Percentiles rank a stretch among this genome's conserved stretches.
Conservation (phyloP, 768 basidiomycete genomes). For the Grammothele lineata region DNA sequence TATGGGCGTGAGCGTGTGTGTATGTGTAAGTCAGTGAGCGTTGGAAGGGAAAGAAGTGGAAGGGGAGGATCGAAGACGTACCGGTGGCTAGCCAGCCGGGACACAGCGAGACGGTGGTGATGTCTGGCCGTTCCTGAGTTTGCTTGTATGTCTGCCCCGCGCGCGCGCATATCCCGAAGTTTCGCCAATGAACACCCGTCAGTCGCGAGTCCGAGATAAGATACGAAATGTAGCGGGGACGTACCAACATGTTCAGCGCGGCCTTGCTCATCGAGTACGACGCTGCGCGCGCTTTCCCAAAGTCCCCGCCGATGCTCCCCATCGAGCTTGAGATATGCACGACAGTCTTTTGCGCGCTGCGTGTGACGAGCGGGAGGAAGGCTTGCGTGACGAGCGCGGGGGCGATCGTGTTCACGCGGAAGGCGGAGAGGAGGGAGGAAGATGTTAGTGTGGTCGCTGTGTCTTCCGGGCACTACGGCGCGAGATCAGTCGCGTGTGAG, state of each 20-base stretch:
- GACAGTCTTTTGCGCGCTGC: slow-evolving; percentile 5
- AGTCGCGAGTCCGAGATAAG: slow-evolving; percentile 1
- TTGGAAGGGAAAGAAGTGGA: no score
- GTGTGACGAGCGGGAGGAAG: slow-evolving; percentile 5
- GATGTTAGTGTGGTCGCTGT: not conserved
- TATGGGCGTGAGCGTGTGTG: not conserved
- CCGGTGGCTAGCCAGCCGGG: slow-evolving; percentile 13
- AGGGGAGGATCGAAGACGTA: not conserved
- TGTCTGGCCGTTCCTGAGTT: slow-evolving; percentile 1
- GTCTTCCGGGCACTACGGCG: not conserved
- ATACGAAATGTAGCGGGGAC: not conserved
- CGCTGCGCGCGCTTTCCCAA: not conserved
- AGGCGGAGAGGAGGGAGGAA: slow-evolving; percentile 1
- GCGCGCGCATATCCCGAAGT: no score
- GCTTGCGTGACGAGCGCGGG: slow-evolving; percentile 5
- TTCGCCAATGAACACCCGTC: no score
- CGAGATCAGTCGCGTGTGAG: no score
- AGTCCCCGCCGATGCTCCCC: not conserved
- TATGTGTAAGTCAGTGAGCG: not conserved
- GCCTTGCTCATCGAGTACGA: slow-evolving; percentile 10
- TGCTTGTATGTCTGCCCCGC: slow-evolving; percentile 14
- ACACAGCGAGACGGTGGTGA: slow-evolving; percentile 2
- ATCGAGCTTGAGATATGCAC: slow-evolving; percentile 9
- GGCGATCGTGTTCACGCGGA: slow-evolving; percentile 6
- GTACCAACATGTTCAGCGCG: slow-evolving; percentile 14